Conservation (phyloP, 2,329 filamentous ascomycete species). For the Albifimbria verrucaria region DNA sequence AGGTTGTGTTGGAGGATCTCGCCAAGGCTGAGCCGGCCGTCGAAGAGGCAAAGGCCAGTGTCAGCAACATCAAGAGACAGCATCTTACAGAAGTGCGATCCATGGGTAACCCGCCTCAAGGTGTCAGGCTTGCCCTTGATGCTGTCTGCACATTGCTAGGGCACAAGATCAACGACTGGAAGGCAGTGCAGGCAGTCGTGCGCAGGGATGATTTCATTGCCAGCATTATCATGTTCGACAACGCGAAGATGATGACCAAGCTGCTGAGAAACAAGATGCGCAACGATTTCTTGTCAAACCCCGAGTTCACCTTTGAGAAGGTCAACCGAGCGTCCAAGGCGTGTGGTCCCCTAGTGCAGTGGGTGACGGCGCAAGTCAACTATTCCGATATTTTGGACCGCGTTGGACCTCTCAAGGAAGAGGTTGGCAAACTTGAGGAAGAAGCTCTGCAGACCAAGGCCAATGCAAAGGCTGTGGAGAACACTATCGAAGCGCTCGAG, state of each 20-base stretch:
- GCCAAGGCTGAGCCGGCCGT: conserved; percentile 92
- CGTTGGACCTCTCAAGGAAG: conserved; percentile 86
- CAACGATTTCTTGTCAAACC: conserved; percentile 85
- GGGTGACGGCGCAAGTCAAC: conserved; percentile 94
- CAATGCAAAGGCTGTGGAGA: conserved; percentile 85
- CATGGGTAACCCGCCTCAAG: conserved; percentile 87
- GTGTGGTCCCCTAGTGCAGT: conserved; percentile 93
- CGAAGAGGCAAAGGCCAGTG: conserved; percentile 87
- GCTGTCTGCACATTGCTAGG: conserved; percentile 95
- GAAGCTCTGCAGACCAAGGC: conserved; percentile 89
- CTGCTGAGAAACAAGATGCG: conserved; percentile 82
- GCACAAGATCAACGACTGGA: conserved; percentile 88
- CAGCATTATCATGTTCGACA: conserved; percentile 96
- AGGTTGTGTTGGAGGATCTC: conserved; percentile 83
- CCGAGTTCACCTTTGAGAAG: conserved; percentile 93
- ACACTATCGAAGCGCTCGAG: conserved; percentile 80
- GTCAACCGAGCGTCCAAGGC: conserved; percentile 96
- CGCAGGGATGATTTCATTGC: conserved; percentile 95
- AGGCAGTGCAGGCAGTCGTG: conserved; percentile 82
- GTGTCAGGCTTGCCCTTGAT: conserved; percentile 88
- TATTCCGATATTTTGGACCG: conserved; percentile 97
- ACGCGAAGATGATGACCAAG: conserved; percentile 90
- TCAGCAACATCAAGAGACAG: conserved; percentile 97
- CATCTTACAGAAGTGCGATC: conserved; percentile 96
- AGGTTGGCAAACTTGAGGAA: conserved; percentile 83